Evolutionary conservation across 2,329 filamentous ascomycete genomes (phyloP).

Genomic region (Aspergillus sojae): DNA sequence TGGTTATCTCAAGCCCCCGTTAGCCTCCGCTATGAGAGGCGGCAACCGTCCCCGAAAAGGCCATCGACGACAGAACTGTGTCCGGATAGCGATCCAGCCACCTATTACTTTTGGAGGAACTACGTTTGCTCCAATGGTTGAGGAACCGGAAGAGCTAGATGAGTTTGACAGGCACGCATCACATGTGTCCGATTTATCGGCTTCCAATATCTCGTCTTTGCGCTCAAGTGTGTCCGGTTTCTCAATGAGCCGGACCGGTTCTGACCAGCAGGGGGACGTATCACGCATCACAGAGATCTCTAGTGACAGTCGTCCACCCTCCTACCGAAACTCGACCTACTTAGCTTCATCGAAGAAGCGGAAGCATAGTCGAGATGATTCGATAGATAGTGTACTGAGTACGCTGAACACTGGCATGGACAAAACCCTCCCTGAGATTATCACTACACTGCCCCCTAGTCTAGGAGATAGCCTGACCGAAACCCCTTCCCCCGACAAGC

Average conservation of each 20-base stretch:
- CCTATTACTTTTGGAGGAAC: conserved; percentile 38
- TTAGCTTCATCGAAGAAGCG: conserved; percentile 30
- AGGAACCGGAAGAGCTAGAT: conserved; percentile 39
- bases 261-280: conserved; percentile 10
- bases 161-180: conserved; percentile 30
- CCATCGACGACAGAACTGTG: conserved; percentile 47
- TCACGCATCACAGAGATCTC: conserved; percentile 13
- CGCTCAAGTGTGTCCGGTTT: conserved; percentile 21
- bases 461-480: conserved; percentile 24
- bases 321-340: conserved; percentile 27
- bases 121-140: conserved; percentile 36
- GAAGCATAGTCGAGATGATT: conserved; percentile 21
- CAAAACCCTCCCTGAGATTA: conserved; percentile 27
- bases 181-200: conserved; percentile 23
- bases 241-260: conserved; percentile 21
- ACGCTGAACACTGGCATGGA: conserved; percentile 18
- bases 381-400: conserved; percentile 15
- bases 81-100: conserved; percentile 44
- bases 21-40: conserved; percentile 38
- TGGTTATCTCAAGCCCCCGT: conserved; percentile 23
- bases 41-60: conserved; percentile 39
- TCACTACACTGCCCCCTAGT: conserved; percentile 28
- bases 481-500: conserved; percentile 35
- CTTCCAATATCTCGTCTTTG: conserved; percentile 18
- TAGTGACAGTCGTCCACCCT: conserved; percentile 5